Evolutionary conservation across 2,329 filamentous ascomycete species (phyloP).

Genomic region (Aspergillus unguis): DNA sequence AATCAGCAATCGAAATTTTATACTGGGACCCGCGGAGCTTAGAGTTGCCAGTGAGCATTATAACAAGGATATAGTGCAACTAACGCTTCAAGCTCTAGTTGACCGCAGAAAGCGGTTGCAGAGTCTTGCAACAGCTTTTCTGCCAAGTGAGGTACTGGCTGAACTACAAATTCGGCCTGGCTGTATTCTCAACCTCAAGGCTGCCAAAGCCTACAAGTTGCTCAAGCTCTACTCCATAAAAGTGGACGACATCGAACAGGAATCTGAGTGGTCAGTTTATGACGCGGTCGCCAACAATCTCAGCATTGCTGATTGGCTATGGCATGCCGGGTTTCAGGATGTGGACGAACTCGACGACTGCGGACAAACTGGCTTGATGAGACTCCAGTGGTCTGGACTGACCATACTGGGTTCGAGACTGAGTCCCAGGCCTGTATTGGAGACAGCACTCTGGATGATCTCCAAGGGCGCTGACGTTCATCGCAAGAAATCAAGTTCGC

Average conservation of each 20-base stretch:
- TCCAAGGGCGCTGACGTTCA: constrained; percentile 11
- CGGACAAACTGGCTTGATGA: constrained; percentile 7
- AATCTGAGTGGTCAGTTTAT: constrained; percentile 13
- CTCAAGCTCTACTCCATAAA: not conserved
- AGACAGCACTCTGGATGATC: constrained; percentile 11
- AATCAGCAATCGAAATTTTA: constrained; percentile 1
- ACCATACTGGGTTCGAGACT: no score
- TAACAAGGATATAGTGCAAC: constrained; percentile 1
- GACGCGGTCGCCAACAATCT: constrained; percentile 11
- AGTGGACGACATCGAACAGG: not conserved
- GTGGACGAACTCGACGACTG: constrained; percentile 9
- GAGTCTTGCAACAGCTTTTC: constrained; percentile 1
- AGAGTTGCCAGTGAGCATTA: not conserved
- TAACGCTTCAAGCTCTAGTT: constrained; percentile 1
- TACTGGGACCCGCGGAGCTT: not conserved
- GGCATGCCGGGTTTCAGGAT: constrained; percentile 12
- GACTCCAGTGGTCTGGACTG: constrained; percentile 1
- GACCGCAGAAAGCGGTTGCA: constrained; percentile 10
- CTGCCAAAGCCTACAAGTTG: constrained; percentile 7
- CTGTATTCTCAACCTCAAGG: constrained; percentile 1
- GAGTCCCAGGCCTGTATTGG: not conserved
- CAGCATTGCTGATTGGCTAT: constrained; percentile 11
- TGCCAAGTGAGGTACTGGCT: not conserved
- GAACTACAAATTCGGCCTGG: constrained; percentile 1
- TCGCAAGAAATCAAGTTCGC: constrained; percentile 3